phyloP scores from a whole-genome alignment of 2,329 filamentous ascomycete species.

The Orbilia oligospora region DNA sequence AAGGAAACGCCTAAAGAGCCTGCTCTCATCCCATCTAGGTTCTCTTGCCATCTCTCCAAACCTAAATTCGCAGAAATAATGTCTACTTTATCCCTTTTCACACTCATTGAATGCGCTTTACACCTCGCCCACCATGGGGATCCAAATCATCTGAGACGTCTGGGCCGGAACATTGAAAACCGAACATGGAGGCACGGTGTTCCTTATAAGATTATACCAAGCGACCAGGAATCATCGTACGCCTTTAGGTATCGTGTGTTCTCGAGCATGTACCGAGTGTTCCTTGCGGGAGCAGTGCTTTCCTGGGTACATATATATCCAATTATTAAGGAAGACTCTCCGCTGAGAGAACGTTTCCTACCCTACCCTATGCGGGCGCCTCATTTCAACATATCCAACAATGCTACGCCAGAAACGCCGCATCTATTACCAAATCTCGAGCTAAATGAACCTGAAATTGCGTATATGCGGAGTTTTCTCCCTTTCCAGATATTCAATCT shows the following conservation, averaged over 20 bases:
- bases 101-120: slow-evolving; percentile 8
- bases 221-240: not conserved
- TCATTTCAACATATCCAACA: not conserved
- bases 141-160: not conserved
- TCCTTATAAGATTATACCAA: not conserved
- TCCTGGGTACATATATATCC: slow-evolving; percentile 4
- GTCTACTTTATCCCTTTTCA: slow-evolving; percentile 11
- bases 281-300: slow-evolving; percentile 20
- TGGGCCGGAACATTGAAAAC: not conserved
- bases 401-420: not conserved
- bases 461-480: not conserved
- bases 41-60: slow-evolving; percentile 8
- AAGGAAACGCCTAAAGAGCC: not conserved
- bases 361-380: not conserved
- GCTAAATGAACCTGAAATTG: not conserved
- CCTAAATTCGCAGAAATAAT: slow-evolving; percentile 9
- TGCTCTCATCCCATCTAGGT: not conserved
- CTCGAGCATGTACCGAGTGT: slow-evolving; percentile 26
- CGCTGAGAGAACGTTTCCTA: slow-evolving; percentile 1
- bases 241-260: slow-evolving; percentile 2
- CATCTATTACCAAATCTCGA: not conserved
- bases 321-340: slow-evolving; percentile 5
- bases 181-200: not conserved
- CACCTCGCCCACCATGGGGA: slow-evolving; percentile 6
- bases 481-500: not conserved